Evolutionary conservation across 371 early-diverging fungal genomes (phyloP).

Genomic region (Blakeslea trispora): DNA sequence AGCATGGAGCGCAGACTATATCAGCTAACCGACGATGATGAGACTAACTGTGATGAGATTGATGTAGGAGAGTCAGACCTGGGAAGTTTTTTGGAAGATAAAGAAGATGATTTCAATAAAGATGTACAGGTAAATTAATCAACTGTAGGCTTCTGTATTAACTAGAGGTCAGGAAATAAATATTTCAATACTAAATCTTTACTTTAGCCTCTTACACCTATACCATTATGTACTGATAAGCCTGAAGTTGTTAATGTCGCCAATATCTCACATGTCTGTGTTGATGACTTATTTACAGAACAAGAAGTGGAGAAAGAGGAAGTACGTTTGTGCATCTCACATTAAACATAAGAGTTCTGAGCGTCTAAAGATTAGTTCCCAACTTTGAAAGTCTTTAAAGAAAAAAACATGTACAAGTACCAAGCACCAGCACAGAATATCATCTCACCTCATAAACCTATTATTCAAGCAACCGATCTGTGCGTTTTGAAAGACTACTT

Average conservation of each 20-base stretch:
- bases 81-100: conserved; percentile 6
- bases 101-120: conserved; percentile 3
- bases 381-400: conserved; percentile 12
- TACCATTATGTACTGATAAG: background rate
- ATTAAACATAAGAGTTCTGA: conserved; percentile 2
- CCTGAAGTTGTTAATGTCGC: conserved; percentile 6
- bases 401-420: conserved; percentile 17
- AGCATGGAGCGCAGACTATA: conserved; percentile 13
- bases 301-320: conserved; percentile 5
- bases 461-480: conserved; percentile 20
- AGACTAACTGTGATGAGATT: conserved; percentile 1
- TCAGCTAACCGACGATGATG: conserved; percentile 10
- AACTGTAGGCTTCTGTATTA: conserved; percentile 14
- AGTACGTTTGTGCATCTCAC: conserved; percentile 9
- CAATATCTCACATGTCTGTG: conserved; percentile 2
- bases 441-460: conserved; percentile 20
- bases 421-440: conserved; percentile 21
- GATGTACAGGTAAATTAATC: conserved; percentile 14
- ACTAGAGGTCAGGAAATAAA: conserved; percentile 12
- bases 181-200: conserved; percentile 15
- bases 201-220: conserved; percentile 4
- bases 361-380: conserved; percentile 8
- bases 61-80: conserved; percentile 6
- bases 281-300: conserved; percentile 8
- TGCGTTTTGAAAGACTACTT: conserved; percentile 18